Evolutionary conservation across 2,329 filamentous ascomycete species (phyloP).

Genomic region (Tolypocladium album): DNA sequence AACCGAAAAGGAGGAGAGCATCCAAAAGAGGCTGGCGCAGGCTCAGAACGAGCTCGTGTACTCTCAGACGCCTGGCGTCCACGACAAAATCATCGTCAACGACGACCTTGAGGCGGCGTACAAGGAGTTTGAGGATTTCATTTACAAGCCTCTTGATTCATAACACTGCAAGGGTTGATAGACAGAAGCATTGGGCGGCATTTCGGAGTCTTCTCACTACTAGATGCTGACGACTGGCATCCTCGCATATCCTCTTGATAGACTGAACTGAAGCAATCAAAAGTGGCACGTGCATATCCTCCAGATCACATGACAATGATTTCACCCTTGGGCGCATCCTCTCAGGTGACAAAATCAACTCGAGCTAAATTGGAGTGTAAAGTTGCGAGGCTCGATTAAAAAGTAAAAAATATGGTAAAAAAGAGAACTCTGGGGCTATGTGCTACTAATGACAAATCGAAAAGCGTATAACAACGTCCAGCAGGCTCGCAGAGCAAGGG

Average conservation of each 20-base stretch:
- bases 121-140: slow-evolving; percentile 39
- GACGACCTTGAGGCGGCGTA: slow-evolving; percentile 39
- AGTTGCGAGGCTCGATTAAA: slow-evolving; percentile 26
- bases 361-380: slow-evolving; percentile 17
- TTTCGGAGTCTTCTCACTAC: neutral
- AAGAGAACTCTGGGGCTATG: slow-evolving; percentile 20
- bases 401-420: slow-evolving; percentile 24
- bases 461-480: slow-evolving; percentile 16
- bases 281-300: neutral
- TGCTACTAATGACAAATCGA: slow-evolving; percentile 25
- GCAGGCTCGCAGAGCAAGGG: slow-evolving; percentile 1
- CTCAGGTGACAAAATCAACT: slow-evolving; percentile 16
- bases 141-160: slow-evolving; percentile 24
- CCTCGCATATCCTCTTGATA: neutral
- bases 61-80: slow-evolving; percentile 50
- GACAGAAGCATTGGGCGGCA: neutral
- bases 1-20: slow-evolving; percentile 65
- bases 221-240: neutral
- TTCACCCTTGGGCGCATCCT: neutral
- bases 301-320: neutral
- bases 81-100: slow-evolving; percentile 28
- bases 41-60: slow-evolving; percentile 67
- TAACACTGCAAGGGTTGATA: neutral
- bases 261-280: neutral
- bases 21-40: slow-evolving; percentile 59